Conservation (phyloP, 2,329 filamentous ascomycete species). For the Furcasterigmium sp. region DNA sequence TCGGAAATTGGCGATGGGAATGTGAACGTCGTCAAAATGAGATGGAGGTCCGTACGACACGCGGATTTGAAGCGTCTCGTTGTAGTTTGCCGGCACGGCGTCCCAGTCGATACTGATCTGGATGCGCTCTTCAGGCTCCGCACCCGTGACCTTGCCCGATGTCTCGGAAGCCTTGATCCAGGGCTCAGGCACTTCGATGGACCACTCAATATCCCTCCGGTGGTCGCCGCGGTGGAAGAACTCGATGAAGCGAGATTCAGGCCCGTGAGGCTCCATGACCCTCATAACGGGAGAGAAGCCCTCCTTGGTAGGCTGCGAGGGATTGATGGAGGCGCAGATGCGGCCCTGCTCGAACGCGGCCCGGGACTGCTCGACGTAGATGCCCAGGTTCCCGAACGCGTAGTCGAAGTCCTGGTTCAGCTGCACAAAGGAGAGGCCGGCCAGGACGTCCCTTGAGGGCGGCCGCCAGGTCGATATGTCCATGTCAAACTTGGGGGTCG, state of each 20-base stretch:
- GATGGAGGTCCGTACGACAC: constrained; percentile 1
- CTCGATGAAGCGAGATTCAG: constrained; percentile 38
- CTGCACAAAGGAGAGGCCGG: constrained; percentile 40
- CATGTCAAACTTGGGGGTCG: constrained; percentile 44
- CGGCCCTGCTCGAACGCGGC: constrained; percentile 51
- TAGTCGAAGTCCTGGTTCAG: constrained; percentile 25
- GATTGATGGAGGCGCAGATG: constrained; percentile 42
- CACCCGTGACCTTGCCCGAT: constrained; percentile 2
- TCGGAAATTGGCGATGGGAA: constrained; percentile 7
- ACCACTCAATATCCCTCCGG: constrained; percentile 13
- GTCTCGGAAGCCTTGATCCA: constrained; percentile 6
- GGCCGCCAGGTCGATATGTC: constrained; percentile 7
- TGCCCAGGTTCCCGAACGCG: constrained; percentile 40
- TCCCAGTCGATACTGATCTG: constrained; percentile 40
- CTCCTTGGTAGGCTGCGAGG: constrained; percentile 19
- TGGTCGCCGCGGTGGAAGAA: constrained; percentile 40
- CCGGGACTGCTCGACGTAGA: constrained; percentile 44
- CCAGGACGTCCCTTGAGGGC: constrained; percentile 43
- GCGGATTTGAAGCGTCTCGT: constrained; percentile 7
- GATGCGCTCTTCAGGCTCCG: constrained; percentile 27
- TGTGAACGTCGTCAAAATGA: constrained; percentile 9
- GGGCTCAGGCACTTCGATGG: constrained; percentile 7
- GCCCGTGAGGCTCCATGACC: constrained; percentile 41
- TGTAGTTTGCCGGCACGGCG: constrained; percentile 23
- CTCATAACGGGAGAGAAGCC: constrained; percentile 30